These are phyloP conservation scores for Candida sp. DNA, from an alignment of 1,139 yeast genomes.

Conservation along the genomic window DNA sequence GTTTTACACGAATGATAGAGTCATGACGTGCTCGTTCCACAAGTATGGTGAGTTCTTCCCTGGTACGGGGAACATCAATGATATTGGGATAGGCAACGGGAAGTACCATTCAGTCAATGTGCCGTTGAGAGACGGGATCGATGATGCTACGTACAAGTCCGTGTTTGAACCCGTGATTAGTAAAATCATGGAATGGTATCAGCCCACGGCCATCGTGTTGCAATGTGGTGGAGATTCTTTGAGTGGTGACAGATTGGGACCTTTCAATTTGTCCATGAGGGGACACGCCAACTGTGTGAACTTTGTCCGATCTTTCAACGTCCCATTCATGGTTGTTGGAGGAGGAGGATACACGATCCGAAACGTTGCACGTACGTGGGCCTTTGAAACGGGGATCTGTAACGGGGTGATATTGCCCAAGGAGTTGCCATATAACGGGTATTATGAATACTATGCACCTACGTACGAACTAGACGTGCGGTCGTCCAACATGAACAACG, in stretches of 20 bases:
- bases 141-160: conserved; percentile 89
- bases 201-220: conserved; percentile 91
- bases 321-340: conserved; percentile 93
- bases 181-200: conserved; percentile 86
- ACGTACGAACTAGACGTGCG: conserved; percentile 93
- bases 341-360: conserved; percentile 99
- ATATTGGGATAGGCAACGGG: conserved; percentile 87
- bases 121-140: conserved; percentile 94
- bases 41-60: conserved; percentile 98
- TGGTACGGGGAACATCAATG: conserved; percentile 91
- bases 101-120: conserved; percentile 88
- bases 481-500: conserved; percentile 97
- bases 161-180: conserved; percentile 88
- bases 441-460: conserved; percentile 97
- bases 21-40: conserved; percentile 96
- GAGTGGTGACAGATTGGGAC: conserved; percentile 93
- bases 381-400: conserved; percentile 89
- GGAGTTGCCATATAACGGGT: conserved; percentile 94
- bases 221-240: conserved; percentile 99
- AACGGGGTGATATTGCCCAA: conserved; percentile 80
- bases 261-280: conserved; percentile 87
- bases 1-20: conserved; percentile 92
- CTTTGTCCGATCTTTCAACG: conserved; percentile 81
- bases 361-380: conserved; percentile 96
- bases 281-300: conserved; percentile 98